Conservation (phyloP, 1,284 basidiomycete species). For the Ceratobasidium sp. region DNA sequence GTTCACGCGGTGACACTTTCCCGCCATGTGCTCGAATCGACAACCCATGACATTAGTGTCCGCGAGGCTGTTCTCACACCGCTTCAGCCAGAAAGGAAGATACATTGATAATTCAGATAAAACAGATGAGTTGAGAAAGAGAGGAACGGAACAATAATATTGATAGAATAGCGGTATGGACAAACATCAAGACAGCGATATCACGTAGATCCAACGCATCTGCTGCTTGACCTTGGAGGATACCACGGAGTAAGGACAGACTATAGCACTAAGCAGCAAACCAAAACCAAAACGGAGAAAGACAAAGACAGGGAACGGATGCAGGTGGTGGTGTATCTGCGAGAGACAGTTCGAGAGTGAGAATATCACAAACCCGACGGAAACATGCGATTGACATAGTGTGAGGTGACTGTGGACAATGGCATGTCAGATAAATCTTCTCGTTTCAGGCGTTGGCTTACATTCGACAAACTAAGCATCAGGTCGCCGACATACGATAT, state of each 20-base stretch:
- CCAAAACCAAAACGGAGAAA: background rate
- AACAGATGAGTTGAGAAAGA: background rate
- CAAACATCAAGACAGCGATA: background rate
- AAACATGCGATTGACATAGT: background rate
- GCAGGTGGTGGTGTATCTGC: background rate
- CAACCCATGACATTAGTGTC: no score
- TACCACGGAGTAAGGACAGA: slow-evolving; percentile 39
- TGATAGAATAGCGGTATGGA: slow-evolving; percentile 37
- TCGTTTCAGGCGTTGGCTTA: no score
- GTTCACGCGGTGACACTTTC: background rate
- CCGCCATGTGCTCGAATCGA: no score
- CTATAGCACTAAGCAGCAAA: background rate
- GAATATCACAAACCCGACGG: background rate
- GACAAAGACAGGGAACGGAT: no score
- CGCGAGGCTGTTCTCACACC: no score
- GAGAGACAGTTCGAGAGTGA: slow-evolving; percentile 1
- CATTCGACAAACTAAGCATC: no score
- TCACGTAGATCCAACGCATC: slow-evolving; percentile 5
- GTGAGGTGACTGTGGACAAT: no score
- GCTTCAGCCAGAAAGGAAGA: background rate
- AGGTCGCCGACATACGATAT: no score
- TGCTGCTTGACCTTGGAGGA: slow-evolving; percentile 6
- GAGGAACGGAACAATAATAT: slow-evolving; percentile 27
- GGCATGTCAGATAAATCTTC: no score
- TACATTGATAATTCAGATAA: slow-evolving; percentile 11